phyloP scores from a whole-genome alignment of 164 flowering plant genomes.

The Cinnamomum chago region DNA sequence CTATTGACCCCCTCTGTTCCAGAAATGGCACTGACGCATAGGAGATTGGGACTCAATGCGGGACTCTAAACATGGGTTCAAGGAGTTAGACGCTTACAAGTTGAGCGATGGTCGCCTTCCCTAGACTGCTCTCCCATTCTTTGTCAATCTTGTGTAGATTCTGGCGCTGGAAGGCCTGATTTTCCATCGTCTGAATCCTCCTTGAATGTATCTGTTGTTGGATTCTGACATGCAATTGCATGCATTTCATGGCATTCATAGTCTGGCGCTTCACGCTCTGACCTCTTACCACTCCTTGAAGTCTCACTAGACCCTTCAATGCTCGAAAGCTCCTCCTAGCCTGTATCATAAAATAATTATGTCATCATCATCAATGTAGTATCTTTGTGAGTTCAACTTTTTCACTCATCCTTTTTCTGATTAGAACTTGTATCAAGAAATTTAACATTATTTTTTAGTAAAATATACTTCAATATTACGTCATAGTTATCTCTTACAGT shows the following conservation, averaged over 20 bases:
- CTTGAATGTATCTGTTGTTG: conserved; percentile 85
- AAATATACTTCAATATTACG: too few relatives aligned
- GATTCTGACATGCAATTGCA: conserved; percentile 82
- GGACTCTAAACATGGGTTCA: not conserved
- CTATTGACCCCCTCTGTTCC: too few relatives aligned
- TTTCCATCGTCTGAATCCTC: conserved; percentile 81
- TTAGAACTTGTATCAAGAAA: too few relatives aligned
- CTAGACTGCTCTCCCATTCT: conserved; percentile 51
- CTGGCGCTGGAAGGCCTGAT: conserved; percentile 53
- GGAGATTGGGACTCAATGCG: not conserved
- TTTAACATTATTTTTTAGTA: too few relatives aligned
- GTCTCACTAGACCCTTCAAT: conserved; percentile 85
- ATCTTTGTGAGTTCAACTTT: too few relatives aligned
- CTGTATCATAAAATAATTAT: conserved; percentile 29
- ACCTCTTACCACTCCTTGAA: conserved; percentile 85
- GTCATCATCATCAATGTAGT: too few relatives aligned
- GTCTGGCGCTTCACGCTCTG: conserved; percentile 87
- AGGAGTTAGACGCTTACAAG: conserved; percentile 27
- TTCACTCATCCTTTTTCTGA: too few relatives aligned
- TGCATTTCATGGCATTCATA: conserved; percentile 76
- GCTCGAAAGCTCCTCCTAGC: conserved; percentile 90
- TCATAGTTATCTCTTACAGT: too few relatives aligned
- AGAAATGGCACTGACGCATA: too few relatives aligned
- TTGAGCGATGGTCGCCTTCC: conserved; percentile 43
- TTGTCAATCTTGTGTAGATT: conserved; percentile 43